Evolutionary conservation across 2,329 filamentous ascomycete species (phyloP), one percentile per base, ranked within the genome.

Genomic region (Fusarium sp.): DNA sequence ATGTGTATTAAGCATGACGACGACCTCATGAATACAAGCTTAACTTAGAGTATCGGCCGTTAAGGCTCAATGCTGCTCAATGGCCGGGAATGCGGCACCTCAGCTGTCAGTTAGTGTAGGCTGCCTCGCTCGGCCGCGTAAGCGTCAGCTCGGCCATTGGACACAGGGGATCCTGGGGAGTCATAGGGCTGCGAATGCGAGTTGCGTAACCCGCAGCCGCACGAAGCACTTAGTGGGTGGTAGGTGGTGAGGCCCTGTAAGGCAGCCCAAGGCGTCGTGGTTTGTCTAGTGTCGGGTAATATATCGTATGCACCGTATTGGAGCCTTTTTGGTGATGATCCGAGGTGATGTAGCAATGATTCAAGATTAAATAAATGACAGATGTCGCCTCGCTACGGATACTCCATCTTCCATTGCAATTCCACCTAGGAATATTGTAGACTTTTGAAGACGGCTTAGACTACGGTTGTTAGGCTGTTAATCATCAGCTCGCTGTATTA

Each of bases 151-250:
- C 44, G 35, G 35, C 63, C 39, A 71, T 71, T 69, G 65, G 68
- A 50, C 43, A 17, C 20, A 43, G 35, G 50, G 32, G 47, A 20
- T 57, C 20, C 40, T 49, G 32, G 62, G 58, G 68, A 71, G 68
- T 71, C 68, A 71, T 71, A 71, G 68, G 68, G 68, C 68, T 71
- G 67, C 68, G 68, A 69, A 64, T 48, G 49, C 47, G 46, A 68
- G 47, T 69, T 71, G 68, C 68, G 65, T 69, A 71, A 66, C 61
- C 65, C 49, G 4, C 56, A 41, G 35, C 49, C 37, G 37, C 32
- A 46, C 28, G 48, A 19, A 22, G 48, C 33, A 24, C 7, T 7
- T 24, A 24, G 24, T 24, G 7, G 6, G 24, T 24, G 24, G 24
- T 24, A 24, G 7, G 24, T 24, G 24, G 24, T 24, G 7, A 24